phyloP scores from a whole-genome alignment of 2,329 filamentous ascomycete species.

The Stenocarpella maydis region DNA sequence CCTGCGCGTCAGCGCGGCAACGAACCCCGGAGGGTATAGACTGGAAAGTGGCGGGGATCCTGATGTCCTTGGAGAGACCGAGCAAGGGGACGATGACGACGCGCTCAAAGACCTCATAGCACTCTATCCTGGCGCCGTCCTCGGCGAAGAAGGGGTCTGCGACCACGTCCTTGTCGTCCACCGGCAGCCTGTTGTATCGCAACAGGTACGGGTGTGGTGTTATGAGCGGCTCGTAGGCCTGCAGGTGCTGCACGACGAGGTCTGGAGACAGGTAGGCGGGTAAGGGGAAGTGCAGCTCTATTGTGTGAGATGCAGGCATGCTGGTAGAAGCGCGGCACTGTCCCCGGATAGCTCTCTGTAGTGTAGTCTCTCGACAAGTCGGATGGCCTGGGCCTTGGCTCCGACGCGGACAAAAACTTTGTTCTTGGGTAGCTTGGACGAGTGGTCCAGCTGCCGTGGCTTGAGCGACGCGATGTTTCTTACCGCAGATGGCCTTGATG shows the following conservation, averaged over 20 bases:
- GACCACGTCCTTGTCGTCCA: constrained; percentile 33
- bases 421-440: neutral
- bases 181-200: constrained; percentile 27
- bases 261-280: constrained; percentile 49
- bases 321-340: constrained; percentile 18
- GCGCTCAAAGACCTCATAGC: constrained; percentile 46
- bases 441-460: neutral
- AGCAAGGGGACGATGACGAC: constrained; percentile 51
- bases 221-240: constrained; percentile 35
- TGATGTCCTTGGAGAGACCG: constrained; percentile 46
- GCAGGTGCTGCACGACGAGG: constrained; percentile 48
- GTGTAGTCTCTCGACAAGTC: too few relatives aligned
- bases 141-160: constrained; percentile 36
- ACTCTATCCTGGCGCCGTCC: constrained; percentile 29
- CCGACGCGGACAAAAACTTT: neutral
- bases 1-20: constrained; percentile 53
- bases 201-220: constrained; percentile 34
- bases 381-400: neutral
- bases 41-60: constrained; percentile 55
- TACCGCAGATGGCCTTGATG: neutral
- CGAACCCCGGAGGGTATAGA: constrained; percentile 50
- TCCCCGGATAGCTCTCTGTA: too few relatives aligned
- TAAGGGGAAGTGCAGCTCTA: constrained; percentile 53
- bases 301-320: constrained; percentile 45
- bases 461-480: neutral